Percentiles rank a stretch among this genome's conserved stretches.
Evolutionary conservation across 306 rosid genomes (phyloP).

Genomic region (Acacia crassicarpa): DNA sequence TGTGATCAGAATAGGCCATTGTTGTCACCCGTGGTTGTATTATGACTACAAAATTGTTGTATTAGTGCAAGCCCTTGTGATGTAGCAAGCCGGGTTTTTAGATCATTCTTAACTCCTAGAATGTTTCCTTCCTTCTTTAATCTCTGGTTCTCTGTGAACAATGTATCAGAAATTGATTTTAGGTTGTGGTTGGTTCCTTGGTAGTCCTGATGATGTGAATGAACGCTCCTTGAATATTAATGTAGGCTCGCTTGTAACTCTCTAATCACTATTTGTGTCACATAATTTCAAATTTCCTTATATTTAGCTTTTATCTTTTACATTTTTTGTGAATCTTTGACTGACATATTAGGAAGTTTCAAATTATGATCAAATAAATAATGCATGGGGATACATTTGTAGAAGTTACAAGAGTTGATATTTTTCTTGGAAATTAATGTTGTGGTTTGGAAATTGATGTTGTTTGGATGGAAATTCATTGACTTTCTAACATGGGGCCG

Average conservation of each 20-base stretch:
- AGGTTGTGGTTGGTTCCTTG: conserved; percentile 24
- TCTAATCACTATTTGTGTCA: too few species aligned
- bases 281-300: too few species aligned
- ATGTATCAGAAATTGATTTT: conserved; percentile 29
- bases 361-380: not conserved
- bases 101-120: conserved; percentile 38
- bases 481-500: not conserved
- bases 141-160: conserved; percentile 28
- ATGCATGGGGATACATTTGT: not conserved
- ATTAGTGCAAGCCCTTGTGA: conserved; percentile 31
- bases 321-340: not conserved
- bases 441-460: not conserved
- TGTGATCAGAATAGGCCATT: conserved; percentile 45
- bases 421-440: not conserved
- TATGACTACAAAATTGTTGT: conserved; percentile 43
- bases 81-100: conserved; percentile 39
- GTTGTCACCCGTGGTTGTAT: conserved; percentile 37
- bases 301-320: not conserved
- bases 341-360: not conserved
- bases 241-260: not conserved
- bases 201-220: not conserved
- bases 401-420: too few species aligned
- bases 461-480: not conserved
- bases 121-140: conserved; percentile 27
- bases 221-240: not conserved